Base-by-base conservation (phyloP, 192 early-diverging fungal genomes). In the Chytriomyces sp. region DNA sequence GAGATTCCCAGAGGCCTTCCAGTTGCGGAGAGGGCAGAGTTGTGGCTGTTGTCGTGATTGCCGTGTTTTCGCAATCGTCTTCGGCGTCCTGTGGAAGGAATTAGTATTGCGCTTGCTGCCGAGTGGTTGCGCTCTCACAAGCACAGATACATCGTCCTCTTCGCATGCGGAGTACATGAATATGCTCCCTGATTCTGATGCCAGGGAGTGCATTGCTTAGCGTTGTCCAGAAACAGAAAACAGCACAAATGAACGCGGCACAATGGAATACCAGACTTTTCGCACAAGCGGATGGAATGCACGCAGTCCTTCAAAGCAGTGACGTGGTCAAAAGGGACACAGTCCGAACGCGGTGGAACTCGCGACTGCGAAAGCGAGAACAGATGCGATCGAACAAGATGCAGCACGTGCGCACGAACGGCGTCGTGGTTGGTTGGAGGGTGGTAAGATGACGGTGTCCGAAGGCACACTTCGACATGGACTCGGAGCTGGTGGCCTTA, bases 1-100 rank as follows among this genome's bases (percentile, higher is more conserved):
- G 61, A 13, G 77, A 78, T 64, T 78, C 77, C 77, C 77, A 78
- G 7, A 78, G 62, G 28, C 77, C 77, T 9, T 78, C 61, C 13
- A 78, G 44, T 0, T 10, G 24, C 24, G 49, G 57, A 43, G 77
- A 69, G 10, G 77, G 77, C 10, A 78, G 69, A 9, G 47, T 28
- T 7, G 62, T 71, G 1, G 68, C 60, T 7, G 77, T 78, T 8
- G 77, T 49, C 11, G 68, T 10, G 10, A 72, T 24, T 44, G 28
- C 60, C 16, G 45, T 23, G 44, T 71, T 71, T 6, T 69, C 77
- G 45, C 5, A 9, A 20, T 78, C 77, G 18, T 78, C 77, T 20
- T 78, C 77, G 9, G 45, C 45, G 26, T 78, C 76, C 47, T 35
- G 35, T 4, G 35, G 4, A 35, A 35, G 35, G 35, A 35, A 4